phyloP scores from a whole-genome alignment of 495 filamentous ascomycete species.

The Cercophora newfieldiana region DNA sequence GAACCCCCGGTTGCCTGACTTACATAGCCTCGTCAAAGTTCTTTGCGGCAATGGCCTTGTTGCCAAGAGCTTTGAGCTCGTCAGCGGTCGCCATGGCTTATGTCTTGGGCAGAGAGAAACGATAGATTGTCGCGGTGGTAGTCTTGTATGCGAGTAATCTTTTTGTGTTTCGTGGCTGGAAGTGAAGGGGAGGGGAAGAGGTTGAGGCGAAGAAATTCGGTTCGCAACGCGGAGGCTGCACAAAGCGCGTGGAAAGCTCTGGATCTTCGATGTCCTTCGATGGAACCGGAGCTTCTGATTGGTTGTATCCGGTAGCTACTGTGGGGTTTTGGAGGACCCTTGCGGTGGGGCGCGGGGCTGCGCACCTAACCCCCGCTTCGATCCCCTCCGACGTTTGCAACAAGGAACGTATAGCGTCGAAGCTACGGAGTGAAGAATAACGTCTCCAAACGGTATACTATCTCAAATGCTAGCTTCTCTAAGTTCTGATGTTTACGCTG shows the following conservation, averaged over 20 bases:
- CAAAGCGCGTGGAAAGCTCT: constrained; percentile 5
- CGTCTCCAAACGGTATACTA: no score
- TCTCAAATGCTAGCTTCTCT: no score
- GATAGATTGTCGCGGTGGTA: constrained; percentile 4
- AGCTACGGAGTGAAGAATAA: no score
- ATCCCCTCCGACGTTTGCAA: not conserved
- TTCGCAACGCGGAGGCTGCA: not conserved
- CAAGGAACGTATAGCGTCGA: no score
- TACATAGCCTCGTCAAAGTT: constrained; percentile 96
- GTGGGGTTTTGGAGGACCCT: not conserved
- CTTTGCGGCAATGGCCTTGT: constrained; percentile 96
- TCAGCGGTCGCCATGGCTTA: constrained; percentile 51
- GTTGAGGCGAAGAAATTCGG: not conserved
- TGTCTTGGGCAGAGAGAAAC: not conserved
- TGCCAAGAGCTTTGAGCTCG: constrained; percentile 90
- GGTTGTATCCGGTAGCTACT: not conserved
- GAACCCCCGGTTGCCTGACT: constrained; percentile 44
- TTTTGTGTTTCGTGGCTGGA: not conserved
- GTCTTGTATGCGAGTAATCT: not conserved
- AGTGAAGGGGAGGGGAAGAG: not conserved
- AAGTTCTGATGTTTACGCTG: no score
- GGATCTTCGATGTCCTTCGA: constrained; percentile 9
- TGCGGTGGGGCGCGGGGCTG: constrained; percentile 7
- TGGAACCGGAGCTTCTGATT: constrained; percentile 6
- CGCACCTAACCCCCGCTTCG: not conserved